These are phyloP conservation scores for Solanum bulbocastanum DNA, from an alignment of 257 asterid genomes.

Conservation along the genomic window DNA sequence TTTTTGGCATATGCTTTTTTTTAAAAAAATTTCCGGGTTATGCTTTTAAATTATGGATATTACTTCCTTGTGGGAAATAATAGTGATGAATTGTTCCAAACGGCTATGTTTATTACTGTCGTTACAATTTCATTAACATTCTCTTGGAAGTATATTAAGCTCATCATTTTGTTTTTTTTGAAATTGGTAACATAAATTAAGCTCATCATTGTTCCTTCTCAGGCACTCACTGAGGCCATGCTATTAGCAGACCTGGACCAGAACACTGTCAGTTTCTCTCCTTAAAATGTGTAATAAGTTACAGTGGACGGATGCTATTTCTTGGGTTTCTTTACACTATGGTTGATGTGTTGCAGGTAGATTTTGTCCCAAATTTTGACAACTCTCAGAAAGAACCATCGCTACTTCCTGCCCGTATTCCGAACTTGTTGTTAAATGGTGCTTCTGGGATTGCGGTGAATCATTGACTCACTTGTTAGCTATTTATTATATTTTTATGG, in stretches of 20 bases:
- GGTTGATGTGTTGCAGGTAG: conserved; percentile 53
- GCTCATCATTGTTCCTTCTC: conserved; percentile 7
- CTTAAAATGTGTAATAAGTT: background rate
- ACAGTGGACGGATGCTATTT: background rate
- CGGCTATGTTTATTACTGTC: background rate
- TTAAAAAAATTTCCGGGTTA: background rate
- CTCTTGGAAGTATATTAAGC: background rate
- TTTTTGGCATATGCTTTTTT: background rate
- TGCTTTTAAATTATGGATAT: background rate
- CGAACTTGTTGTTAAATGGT: conserved; percentile 81
- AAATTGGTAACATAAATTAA: background rate
- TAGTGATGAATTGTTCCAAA: background rate
- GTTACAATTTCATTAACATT: background rate
- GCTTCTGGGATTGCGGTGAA: conserved; percentile 97
- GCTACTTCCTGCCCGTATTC: conserved; percentile 95
- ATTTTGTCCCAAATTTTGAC: conserved; percentile 93
- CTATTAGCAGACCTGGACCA: conserved; percentile 79
- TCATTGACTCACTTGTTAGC: conserved; percentile 7
- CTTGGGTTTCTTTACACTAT: conserved; percentile 10
- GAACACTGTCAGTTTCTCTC: conserved; percentile 57
- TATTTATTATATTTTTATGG: background rate
- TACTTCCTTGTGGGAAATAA: background rate
- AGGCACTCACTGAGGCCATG: conserved; percentile 98
- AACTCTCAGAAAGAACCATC: conserved; percentile 94
- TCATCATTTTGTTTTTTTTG: background rate